These are phyloP conservation scores for Globisporangium echinulatum DNA, from an alignment of 352 stramenopile genomes.

Conservation along the genomic window DNA sequence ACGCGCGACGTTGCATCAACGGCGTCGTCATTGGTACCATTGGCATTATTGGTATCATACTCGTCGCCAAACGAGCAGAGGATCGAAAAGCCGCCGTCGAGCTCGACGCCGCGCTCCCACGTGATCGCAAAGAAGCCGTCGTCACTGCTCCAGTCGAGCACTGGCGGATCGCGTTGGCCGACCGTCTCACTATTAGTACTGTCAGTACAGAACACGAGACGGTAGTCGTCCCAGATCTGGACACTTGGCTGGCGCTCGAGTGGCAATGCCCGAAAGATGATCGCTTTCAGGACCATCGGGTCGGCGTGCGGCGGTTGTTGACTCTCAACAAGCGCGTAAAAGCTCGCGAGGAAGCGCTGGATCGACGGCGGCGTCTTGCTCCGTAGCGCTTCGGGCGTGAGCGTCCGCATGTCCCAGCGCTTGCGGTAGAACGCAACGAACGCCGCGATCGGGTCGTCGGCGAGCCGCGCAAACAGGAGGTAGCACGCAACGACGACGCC, in stretches of 20 bases:
- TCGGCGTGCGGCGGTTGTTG: conserved; percentile 51
- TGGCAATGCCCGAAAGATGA: conserved; percentile 65
- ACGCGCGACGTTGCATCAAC: conserved; percentile 61
- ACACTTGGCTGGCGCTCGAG: conserved; percentile 70
- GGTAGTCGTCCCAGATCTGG: conserved; percentile 83
- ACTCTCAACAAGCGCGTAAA: conserved; percentile 49
- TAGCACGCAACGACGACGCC: conserved; percentile 92
- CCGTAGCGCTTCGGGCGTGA: conserved; percentile 51
- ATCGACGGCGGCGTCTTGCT: conserved; percentile 75
- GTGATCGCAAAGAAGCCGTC: conserved; percentile 76
- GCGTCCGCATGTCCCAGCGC: conserved; percentile 64
- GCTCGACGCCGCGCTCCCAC: conserved; percentile 68
- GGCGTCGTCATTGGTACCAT: conserved; percentile 30
- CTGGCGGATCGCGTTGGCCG: conserved; percentile 22
- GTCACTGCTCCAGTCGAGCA: conserved; percentile 75
- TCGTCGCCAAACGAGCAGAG: conserved; percentile 80
- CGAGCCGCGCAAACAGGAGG: conserved; percentile 80
- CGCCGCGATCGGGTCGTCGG: conserved; percentile 67
- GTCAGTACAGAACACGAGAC: conserved; percentile 60
- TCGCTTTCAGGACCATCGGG: conserved; percentile 67
- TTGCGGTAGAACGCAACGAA: conserved; percentile 90
- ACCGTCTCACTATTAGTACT: conserved; percentile 5
- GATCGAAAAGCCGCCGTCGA: conserved; percentile 80
- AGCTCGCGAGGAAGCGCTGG: conserved; percentile 62
- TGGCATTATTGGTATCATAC: conserved; percentile 43